These are phyloP conservation scores for Termitomyces bulborhizus DNA, from an alignment of 768 basidiomycete genomes.

Conservation along the genomic window DNA sequence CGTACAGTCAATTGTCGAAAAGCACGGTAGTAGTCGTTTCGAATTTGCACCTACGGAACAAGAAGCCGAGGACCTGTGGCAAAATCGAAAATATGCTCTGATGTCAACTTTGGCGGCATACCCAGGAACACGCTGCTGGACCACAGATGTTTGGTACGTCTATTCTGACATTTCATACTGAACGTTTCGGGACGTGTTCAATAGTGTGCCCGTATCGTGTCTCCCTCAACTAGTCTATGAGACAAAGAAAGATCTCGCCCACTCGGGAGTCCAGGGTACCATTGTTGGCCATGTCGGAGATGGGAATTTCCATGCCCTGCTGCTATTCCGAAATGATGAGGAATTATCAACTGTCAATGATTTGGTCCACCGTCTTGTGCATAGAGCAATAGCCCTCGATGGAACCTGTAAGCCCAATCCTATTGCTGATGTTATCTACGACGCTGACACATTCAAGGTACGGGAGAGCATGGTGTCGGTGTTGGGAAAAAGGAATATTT, in stretches of 20 bases:
- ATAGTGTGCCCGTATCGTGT: constrained; percentile 62
- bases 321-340: constrained; percentile 53
- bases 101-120: constrained; percentile 61
- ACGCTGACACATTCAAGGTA: constrained; percentile 39
- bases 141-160: constrained; percentile 83
- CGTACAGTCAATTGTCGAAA: constrained; percentile 56
- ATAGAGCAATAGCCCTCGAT: constrained; percentile 66
- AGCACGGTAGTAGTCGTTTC: constrained; percentile 63
- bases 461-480: constrained; percentile 86
- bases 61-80: constrained; percentile 76
- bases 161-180: neutral
- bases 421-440: neutral
- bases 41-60: constrained; percentile 68
- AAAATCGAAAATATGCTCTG: constrained; percentile 80
- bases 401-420: constrained; percentile 56
- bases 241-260: constrained; percentile 70
- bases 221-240: constrained; percentile 68
- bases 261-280: constrained; percentile 52
- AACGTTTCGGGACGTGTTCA: neutral
- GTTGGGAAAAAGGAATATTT: constrained; percentile 85
- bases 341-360: constrained; percentile 49
- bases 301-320: constrained; percentile 51
- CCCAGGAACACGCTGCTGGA: constrained; percentile 70
- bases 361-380: constrained; percentile 65
- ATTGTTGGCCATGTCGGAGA: constrained; percentile 82